These are phyloP conservation scores for Tetrahymena malaccensis DNA, from an alignment of 73 alveolate genomes.

Conservation along the genomic window DNA sequence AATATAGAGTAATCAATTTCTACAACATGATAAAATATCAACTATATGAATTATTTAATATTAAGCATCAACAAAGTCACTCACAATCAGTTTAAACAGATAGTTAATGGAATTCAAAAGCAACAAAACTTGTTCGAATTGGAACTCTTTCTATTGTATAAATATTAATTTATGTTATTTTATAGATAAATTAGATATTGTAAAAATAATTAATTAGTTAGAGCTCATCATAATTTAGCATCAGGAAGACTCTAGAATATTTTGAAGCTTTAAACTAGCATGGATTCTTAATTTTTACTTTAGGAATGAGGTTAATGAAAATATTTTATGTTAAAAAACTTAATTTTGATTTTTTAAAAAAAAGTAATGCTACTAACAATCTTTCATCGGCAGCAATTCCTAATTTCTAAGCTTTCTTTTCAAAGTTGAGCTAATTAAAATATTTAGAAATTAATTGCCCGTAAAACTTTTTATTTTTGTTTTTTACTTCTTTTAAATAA, in stretches of 20 bases:
- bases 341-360: neutral
- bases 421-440: neutral
- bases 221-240: neutral
- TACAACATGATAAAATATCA: neutral
- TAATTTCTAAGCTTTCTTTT: neutral
- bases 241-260: neutral
- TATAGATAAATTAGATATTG: no score
- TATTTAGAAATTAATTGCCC: neutral
- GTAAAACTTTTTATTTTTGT: neutral
- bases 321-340: neutral
- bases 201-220: neutral
- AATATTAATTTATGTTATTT: no score
- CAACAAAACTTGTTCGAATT: neutral
- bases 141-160: neutral
- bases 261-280: neutral
- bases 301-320: neutral
- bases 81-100: neutral
- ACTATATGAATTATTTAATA: neutral
- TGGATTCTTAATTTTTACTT: neutral
- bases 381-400: neutral
- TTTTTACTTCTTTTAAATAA: neutral
- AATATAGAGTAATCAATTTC: neutral
- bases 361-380: neutral
- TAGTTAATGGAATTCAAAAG: neutral
- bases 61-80: neutral